Conservation (phyloP, 2,329 filamentous ascomycete species). For the Curvularia sp. region DNA sequence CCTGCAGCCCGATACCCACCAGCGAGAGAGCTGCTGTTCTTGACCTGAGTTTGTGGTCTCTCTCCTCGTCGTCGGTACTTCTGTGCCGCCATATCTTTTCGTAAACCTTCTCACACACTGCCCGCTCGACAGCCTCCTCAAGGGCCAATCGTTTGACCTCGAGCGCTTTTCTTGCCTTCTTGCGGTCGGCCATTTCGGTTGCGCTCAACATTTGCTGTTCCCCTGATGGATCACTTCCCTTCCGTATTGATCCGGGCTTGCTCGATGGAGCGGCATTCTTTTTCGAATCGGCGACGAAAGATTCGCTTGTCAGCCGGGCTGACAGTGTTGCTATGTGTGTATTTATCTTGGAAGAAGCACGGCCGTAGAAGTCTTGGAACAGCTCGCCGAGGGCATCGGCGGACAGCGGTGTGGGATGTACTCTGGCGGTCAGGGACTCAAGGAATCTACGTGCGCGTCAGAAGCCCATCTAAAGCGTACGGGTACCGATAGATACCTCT, state of each 20-base stretch:
- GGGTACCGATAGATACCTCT: constrained; percentile 68
- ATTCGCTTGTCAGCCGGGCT: constrained; percentile 73
- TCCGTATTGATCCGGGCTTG: constrained; percentile 49
- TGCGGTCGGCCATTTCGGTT: constrained; percentile 80
- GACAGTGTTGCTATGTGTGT: constrained; percentile 86
- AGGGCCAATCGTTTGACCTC: constrained; percentile 78
- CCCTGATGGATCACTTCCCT: constrained; percentile 44
- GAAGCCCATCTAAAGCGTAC: constrained; percentile 54
- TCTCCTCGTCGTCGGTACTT: constrained; percentile 89
- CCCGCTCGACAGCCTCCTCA: constrained; percentile 90
- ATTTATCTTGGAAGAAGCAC: constrained; percentile 79
- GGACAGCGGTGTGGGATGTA: constrained; percentile 81
- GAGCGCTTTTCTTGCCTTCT: constrained; percentile 76
- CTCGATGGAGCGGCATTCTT: constrained; percentile 52
- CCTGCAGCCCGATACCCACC: constrained; percentile 88
- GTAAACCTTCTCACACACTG: constrained; percentile 83
- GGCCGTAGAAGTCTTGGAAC: constrained; percentile 92
- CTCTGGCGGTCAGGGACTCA: constrained; percentile 84
- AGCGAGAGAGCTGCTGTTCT: constrained; percentile 88
- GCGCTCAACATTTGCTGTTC: constrained; percentile 90
- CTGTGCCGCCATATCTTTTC: constrained; percentile 88
- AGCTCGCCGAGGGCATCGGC: constrained; percentile 83
- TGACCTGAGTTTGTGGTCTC: constrained; percentile 92
- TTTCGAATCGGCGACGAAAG: constrained; percentile 41
- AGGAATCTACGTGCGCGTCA: constrained; percentile 65